phyloP scores from a whole-genome alignment of 352 stramenopile species.

The Globisporangium camurandrum region DNA sequence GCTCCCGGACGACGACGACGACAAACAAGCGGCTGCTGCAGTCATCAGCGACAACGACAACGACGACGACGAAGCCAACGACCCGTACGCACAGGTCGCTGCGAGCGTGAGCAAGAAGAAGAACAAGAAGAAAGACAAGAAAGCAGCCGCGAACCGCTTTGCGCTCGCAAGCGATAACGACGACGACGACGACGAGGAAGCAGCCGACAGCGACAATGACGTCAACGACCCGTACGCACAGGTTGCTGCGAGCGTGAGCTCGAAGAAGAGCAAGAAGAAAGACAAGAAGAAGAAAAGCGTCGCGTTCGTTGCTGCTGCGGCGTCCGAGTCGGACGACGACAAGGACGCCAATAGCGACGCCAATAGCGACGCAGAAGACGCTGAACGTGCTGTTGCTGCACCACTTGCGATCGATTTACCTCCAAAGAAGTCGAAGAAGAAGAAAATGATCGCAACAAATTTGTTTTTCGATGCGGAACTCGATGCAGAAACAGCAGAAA shows the following conservation, averaged over 20 bases:
- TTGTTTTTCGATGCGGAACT: conserved; percentile 55
- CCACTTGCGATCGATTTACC: conserved; percentile 22
- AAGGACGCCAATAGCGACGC: conserved; percentile 8
- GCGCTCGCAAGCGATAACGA: conserved; percentile 29
- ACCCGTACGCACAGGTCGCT: conserved; percentile 54
- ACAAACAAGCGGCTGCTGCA: conserved; percentile 19
- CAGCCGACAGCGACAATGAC: conserved; percentile 19
- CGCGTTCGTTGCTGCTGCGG: conserved; percentile 22
- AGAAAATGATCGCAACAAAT: conserved; percentile 72
- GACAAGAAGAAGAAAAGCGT: conserved; percentile 34
- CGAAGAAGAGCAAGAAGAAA: conserved; percentile 52
- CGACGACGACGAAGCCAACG: conserved; percentile 28
- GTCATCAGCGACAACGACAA: conserved; percentile 25
- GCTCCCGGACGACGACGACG: conserved; percentile 41
- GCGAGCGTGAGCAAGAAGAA: conserved; percentile 59
- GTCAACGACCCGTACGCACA: conserved; percentile 28
- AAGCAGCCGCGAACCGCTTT: conserved; percentile 15
- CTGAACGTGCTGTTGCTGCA: conserved; percentile 18
- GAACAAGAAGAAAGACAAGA: conserved; percentile 61
- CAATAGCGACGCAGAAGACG: conserved; percentile 40
- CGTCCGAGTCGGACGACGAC: conserved; percentile 15
- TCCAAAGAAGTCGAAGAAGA: conserved; percentile 76
- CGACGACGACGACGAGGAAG: conserved; percentile 24
- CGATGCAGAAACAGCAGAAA: conserved; percentile 15
- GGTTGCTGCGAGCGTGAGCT: conserved; percentile 27